Evolutionary conservation across 805 yeast species (phyloP), one percentile per base, ranked within the genome.

Genomic region (Ogataea nonfermentans): DNA sequence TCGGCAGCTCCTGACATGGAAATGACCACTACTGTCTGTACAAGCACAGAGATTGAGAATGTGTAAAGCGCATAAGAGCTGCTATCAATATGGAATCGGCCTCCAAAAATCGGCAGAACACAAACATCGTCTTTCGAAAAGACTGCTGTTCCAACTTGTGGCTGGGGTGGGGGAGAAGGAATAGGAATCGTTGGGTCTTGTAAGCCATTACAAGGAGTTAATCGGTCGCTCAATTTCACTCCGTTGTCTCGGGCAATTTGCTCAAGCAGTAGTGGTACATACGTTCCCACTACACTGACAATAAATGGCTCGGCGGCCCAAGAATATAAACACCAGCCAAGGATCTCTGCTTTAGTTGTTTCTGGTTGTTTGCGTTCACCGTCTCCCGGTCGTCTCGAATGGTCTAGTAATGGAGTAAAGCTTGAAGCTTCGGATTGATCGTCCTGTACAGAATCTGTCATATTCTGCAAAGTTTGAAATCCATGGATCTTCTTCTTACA

Each of bases 301-400:
- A 83, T 73, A 54, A 84, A 85, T 0, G 93, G 93, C 57, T 84
- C 95, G 14, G 85, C 77, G 1, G 90, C 89, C 73, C 84, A 80
- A 2, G 81, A 68, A 48, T 78, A 81, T 6, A 80, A 64, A 54
- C 79, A 78, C 90, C 90, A 77, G 4, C 90, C 91, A 24, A 68
- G 49, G 2, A 81, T 67, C 47, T 76, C 79, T 24, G 61, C 52
- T 20, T 58, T 52, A 4, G 71, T 60, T 0, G 76, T 68, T 3
- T 23, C 24, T 9, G 54, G 51, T 28, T 49, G 53, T 13, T 29
- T 29, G 14, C 9, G 15, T 7, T 29, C 37, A 7, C 4, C 20
- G 17, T 19, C 13, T 13, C 10, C 14, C 12, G 13, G 31, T 13
- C 24, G 16, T 15, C 24, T 12, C n/a, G 26, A 13, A 8, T 36